Evolutionary conservation across 768 basidiomycete genomes (phyloP).

Genomic region (Psilocybe tampanensis): DNA sequence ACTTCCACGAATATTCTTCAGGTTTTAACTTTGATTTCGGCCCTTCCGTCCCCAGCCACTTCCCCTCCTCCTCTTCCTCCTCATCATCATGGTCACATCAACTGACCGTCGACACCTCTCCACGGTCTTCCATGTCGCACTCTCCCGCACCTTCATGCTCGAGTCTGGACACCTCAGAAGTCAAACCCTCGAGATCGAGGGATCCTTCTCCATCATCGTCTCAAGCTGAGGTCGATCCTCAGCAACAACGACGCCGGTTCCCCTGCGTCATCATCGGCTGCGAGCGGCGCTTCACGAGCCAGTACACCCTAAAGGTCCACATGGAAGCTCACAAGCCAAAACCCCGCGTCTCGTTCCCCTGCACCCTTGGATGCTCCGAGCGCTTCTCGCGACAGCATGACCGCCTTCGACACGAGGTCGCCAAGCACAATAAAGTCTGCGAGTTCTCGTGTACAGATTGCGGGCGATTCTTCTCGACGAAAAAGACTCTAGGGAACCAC

Average conservation of each 20-base stretch:
- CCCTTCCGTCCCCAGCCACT: conserved; percentile 27
- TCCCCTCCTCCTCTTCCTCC: conserved; percentile 21
- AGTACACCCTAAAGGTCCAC: conserved; percentile 57
- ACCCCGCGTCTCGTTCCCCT: conserved; percentile 47
- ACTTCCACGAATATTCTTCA: conserved; percentile 30
- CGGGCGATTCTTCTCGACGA: conserved; percentile 54
- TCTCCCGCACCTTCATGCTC: conserved; percentile 31
- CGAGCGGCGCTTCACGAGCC: conserved; percentile 50
- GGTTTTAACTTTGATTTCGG: conserved; percentile 36
- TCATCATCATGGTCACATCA: conserved; percentile 15
- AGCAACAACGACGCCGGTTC: conserved; percentile 41
- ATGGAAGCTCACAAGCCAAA: conserved; percentile 59
- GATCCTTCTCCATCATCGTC: conserved; percentile 15
- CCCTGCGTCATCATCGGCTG: conserved; percentile 52
- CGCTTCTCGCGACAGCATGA: conserved; percentile 60
- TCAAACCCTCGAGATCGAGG: conserved; percentile 14
- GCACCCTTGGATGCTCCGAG: conserved; percentile 56
- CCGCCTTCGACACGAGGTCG: conserved; percentile 57
- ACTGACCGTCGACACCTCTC: conserved; percentile 16
- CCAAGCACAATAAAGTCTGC: conserved; percentile 58
- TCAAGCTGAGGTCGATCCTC: conserved; percentile 32
- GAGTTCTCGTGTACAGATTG: conserved; percentile 55
- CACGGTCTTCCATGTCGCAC: conserved; percentile 20
- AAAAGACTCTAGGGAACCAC: conserved; percentile 55
- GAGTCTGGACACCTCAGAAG: conserved; percentile 24